Percentiles rank a stretch among this genome's conserved stretches.
Evolutionary conservation across 2,329 filamentous ascomycete genomes (phyloP).

Genomic region (Pseudogymnoascus sp.): DNA sequence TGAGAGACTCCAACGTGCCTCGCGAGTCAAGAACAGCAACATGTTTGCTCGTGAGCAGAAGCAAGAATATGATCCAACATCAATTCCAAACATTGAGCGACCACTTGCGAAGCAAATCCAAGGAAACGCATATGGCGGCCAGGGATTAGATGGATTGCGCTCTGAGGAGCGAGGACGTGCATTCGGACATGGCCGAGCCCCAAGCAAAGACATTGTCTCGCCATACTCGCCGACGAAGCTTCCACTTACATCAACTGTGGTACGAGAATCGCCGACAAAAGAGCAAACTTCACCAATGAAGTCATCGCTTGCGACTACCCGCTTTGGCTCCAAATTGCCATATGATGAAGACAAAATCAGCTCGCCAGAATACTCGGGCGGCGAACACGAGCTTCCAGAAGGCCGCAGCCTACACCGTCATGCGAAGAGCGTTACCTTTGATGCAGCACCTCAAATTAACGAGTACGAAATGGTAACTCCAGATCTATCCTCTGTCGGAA

Average conservation of each 20-base stretch:
- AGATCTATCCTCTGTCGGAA: slow-evolving; percentile 85
- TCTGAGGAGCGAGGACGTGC: slow-evolving; percentile 40
- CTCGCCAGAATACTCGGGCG: slow-evolving; percentile 60
- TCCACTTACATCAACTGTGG: slow-evolving; percentile 35
- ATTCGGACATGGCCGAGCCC: slow-evolving; percentile 44
- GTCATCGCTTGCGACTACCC: slow-evolving; percentile 70
- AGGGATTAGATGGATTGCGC: slow-evolving; percentile 47
- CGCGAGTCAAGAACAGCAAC: slow-evolving; percentile 95
- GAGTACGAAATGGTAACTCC: slow-evolving; percentile 98
- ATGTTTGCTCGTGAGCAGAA: slow-evolving; percentile 92
- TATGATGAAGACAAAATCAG: slow-evolving; percentile 64
- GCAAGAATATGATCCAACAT: slow-evolving; percentile 82
- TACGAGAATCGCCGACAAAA: slow-evolving; percentile 52
- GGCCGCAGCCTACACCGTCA: slow-evolving; percentile 71
- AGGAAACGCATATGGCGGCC: slow-evolving; percentile 61
- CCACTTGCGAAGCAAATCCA: slow-evolving; percentile 70
- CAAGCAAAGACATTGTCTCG: slow-evolving; percentile 58
- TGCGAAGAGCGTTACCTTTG: slow-evolving; percentile 95
- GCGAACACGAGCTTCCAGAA: slow-evolving; percentile 54
- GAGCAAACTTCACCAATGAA: slow-evolving; percentile 76
- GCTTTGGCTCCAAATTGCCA: slow-evolving; percentile 53
- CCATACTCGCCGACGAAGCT: slow-evolving; percentile 41
- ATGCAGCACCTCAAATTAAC: slow-evolving; percentile 87
- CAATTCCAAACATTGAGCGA: slow-evolving; percentile 71
- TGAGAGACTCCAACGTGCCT: slow-evolving; percentile 89